These are phyloP conservation scores for Cladobotryum protrusum DNA, from an alignment of 2,329 filamentous ascomycete genomes.

Conservation along the genomic window DNA sequence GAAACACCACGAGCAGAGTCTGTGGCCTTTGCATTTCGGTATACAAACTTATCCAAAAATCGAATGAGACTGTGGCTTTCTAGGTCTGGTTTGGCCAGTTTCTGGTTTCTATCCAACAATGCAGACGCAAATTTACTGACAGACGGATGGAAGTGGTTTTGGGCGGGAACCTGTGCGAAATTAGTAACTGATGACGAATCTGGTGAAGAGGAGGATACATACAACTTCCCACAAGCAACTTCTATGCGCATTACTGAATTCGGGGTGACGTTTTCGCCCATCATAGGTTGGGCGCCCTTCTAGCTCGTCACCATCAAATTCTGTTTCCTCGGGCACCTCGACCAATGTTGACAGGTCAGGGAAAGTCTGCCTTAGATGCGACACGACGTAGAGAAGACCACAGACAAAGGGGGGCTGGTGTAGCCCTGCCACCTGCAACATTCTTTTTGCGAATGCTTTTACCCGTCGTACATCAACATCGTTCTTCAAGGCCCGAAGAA, in stretches of 20 bases:
- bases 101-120: constrained; percentile 61
- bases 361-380: constrained; percentile 73
- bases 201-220: constrained; percentile 24
- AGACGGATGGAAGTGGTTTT: constrained; percentile 82
- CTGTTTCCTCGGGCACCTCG: constrained; percentile 68
- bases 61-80: constrained; percentile 86
- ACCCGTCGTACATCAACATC: constrained; percentile 88
- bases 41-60: constrained; percentile 98
- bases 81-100: constrained; percentile 83
- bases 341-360: constrained; percentile 73
- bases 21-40: constrained; percentile 78
- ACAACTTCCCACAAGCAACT: constrained; percentile 92
- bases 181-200: constrained; percentile 15
- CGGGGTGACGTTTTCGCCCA: constrained; percentile 83
- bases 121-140: constrained; percentile 76
- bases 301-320: constrained; percentile 57
- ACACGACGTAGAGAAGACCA: constrained; percentile 83
- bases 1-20: constrained; percentile 67
- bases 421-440: constrained; percentile 79
- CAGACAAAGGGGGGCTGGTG: constrained; percentile 92
- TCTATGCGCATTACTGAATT: constrained; percentile 85
- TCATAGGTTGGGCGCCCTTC: constrained; percentile 56
- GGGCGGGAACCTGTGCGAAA: constrained; percentile 27
- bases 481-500: constrained; percentile 81
- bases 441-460: constrained; percentile 91